Base-by-base conservation (phyloP, 2,329 filamentous ascomycete genomes). In the Pezicula neosporulosa region DNA sequence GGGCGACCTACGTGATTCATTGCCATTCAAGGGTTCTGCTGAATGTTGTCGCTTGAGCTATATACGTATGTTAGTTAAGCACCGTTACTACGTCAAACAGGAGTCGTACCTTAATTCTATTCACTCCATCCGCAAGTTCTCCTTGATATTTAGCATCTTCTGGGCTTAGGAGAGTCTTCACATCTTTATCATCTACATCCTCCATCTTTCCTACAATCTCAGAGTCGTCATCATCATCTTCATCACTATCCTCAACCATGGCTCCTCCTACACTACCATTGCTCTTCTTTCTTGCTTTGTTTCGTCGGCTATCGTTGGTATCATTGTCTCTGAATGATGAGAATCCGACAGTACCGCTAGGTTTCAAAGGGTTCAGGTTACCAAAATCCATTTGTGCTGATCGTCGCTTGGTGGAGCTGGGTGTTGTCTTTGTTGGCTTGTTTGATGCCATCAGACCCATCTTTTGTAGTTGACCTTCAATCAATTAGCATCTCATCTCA, bases 311-410 rank as follows among this genome's bases (percentile, higher is more conserved):
- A 1, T 75, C 72, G 49, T 82, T 78, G 15, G 77, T 71, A 38
- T 82, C 78, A 51, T 78, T 77, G 56, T 95, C 91, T 49, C 93
- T 83, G 74, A 97, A 97, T 13, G 89, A 83, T 3, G 90, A 86
- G 68, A 96, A 97, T 35, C 92, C 92, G 44, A 95, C 89, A 0
- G 90, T 93, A 24, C 92, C 91, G n/a, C 83, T 83, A 3, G 89
- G 80, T 68, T 95, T 95, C 19, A 97, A 76, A 0, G 92, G 91
- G 3, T 87, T 88, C 9, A 97, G 78, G 51, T 81, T 90, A 13
- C 89, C 86, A 64, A 97, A 93, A 70, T 97, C 90, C 1, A 92
- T 80, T 60, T 90, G 88, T 7, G 86, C 80, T 3, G 91, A 95
- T 61, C 90, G 86, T 62, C 92, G 81, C 71, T 95, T 95, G n/a